Evolutionary conservation across 1,284 basidiomycete genomes (phyloP).

Genomic region (Apiotrichum porosum): DNA sequence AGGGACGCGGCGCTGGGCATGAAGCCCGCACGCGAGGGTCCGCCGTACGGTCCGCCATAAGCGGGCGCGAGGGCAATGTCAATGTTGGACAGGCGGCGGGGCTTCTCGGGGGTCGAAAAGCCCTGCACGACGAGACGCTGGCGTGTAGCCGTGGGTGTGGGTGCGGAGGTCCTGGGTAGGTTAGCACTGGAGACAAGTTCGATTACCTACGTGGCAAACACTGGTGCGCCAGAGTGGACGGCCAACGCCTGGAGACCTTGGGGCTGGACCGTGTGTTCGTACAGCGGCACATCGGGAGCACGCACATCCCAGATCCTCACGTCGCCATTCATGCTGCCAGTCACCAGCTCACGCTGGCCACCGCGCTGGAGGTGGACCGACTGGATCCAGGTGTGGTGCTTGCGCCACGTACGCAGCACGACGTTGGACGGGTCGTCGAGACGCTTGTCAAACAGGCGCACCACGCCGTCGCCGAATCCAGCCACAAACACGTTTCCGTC

Average conservation of each 20-base stretch:
- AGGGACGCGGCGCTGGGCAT: conserved; percentile 43
- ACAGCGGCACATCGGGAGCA: conserved; percentile 58
- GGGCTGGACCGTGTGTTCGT: conserved; percentile 64
- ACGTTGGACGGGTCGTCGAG: conserved; percentile 79
- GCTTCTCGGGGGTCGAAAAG: conserved; percentile 35
- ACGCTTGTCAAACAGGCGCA: conserved; percentile 88
- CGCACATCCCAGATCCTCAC: conserved; percentile 91
- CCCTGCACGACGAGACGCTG: conserved; percentile 46
- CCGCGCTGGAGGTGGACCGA: conserved; percentile 81
- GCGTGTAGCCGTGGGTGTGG: conserved; percentile 29
- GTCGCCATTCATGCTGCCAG: conserved; percentile 88
- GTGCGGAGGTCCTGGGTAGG: conserved; percentile 37
- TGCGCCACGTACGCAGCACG: conserved; percentile 66
- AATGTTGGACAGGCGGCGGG: conserved; percentile 34
- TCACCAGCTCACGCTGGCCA: conserved; percentile 69
- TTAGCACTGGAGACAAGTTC: neutral
- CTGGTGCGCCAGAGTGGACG: conserved; percentile 75
- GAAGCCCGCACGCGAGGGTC: conserved; percentile 24
- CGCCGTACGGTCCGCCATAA: conserved; percentile 14
- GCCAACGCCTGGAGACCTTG: conserved; percentile 79
- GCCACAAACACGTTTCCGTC: conserved; percentile 78
- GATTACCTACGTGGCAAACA: conserved; percentile 75
- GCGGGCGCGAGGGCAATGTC: conserved; percentile 35
- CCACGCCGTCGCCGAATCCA: conserved; percentile 86
- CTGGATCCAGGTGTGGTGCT: conserved; percentile 88